These are phyloP conservation scores for Cornus suecica DNA, from an alignment of 148 eudicot species.

Conservation along the genomic window DNA sequence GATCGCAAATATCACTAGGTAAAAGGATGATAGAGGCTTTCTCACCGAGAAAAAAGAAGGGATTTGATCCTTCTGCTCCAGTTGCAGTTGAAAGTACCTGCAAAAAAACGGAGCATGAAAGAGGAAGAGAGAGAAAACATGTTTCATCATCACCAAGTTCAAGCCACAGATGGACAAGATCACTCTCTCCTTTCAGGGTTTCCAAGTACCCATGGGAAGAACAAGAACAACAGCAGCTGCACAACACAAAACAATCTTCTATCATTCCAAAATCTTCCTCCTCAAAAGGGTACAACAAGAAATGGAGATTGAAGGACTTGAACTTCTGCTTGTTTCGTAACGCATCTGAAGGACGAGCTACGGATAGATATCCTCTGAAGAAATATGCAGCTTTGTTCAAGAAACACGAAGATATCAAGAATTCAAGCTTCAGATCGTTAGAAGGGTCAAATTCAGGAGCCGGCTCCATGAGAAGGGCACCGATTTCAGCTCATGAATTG, in stretches of 20 bases:
- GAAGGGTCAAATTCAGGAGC: slow-evolving; percentile 17
- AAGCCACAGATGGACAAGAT: slow-evolving; percentile 36
- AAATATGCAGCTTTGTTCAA: slow-evolving; percentile 39
- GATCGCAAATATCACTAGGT: not conserved
- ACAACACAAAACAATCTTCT: slow-evolving; percentile 12
- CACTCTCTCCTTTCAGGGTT: slow-evolving; percentile 54
- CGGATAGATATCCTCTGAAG: slow-evolving; percentile 51
- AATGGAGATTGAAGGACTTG: slow-evolving; percentile 73
- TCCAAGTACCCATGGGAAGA: slow-evolving; percentile 55
- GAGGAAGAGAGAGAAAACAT: slow-evolving; percentile 23
- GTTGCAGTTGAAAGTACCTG: not conserved
- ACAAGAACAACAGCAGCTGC: slow-evolving; percentile 12
- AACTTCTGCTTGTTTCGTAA: slow-evolving; percentile 73
- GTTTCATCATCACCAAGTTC: slow-evolving; percentile 18
- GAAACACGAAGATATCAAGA: slow-evolving; percentile 43
- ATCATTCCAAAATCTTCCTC: slow-evolving; percentile 4
- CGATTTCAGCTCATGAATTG: slow-evolving; percentile 64
- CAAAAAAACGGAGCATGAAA: slow-evolving; percentile 9
- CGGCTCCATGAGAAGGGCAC: slow-evolving; percentile 34
- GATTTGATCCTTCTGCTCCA: not conserved
- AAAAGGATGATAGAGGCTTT: not conserved
- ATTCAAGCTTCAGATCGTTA: slow-evolving; percentile 29
- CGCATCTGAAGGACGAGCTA: slow-evolving; percentile 74
- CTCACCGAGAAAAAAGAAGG: not conserved
- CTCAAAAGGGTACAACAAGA: slow-evolving; percentile 35